These are phyloP conservation scores for Pyrus pyrifolia DNA, from an alignment of 306 rosid genomes.

Conservation along the genomic window DNA sequence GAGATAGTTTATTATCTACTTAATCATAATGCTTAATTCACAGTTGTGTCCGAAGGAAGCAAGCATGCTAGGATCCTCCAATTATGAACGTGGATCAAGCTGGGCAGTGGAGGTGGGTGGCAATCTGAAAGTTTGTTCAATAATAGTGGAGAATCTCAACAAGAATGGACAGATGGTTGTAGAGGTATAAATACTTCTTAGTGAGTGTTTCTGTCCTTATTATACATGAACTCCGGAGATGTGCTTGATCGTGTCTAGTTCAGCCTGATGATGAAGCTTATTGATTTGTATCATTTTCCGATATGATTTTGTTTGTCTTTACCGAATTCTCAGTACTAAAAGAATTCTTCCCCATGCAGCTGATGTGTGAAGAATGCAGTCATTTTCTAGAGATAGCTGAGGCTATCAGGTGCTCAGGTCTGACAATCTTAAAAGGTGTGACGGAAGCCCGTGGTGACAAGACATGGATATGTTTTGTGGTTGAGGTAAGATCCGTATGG, in stretches of 20 bases:
- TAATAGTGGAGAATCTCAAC: slow-evolving; percentile 75
- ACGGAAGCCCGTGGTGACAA: slow-evolving; percentile 79
- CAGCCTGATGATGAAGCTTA: not conserved
- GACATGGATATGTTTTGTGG: slow-evolving; percentile 86
- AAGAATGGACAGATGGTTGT: slow-evolving; percentile 92
- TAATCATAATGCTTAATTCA: slow-evolving; percentile 17
- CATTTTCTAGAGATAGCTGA: slow-evolving; percentile 96
- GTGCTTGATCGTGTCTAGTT: slow-evolving; percentile 1
- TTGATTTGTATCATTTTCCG: not conserved
- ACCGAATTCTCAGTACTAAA: not conserved
- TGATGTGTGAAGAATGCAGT: slow-evolving; percentile 91
- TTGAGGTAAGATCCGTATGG: slow-evolving; percentile 56
- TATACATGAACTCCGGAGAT: not conserved
- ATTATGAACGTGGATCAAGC: slow-evolving; percentile 76
- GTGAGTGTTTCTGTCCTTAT: not conserved
- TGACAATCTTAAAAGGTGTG: slow-evolving; percentile 67
- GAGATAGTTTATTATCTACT: not conserved
- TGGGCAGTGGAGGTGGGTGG: slow-evolving; percentile 98
- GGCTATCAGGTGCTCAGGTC: slow-evolving; percentile 77
- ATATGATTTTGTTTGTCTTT: not conserved
- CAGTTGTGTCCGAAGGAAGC: slow-evolving; percentile 58
- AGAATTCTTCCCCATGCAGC: slow-evolving; percentile 36
- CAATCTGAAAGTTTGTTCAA: slow-evolving; percentile 76
- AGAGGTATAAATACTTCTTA: slow-evolving; percentile 47
- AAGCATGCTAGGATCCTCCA: slow-evolving; percentile 47